These are phyloP conservation scores for Cadophora sp. DNA, from an alignment of 2,329 filamentous ascomycete species.

Conservation along the genomic window DNA sequence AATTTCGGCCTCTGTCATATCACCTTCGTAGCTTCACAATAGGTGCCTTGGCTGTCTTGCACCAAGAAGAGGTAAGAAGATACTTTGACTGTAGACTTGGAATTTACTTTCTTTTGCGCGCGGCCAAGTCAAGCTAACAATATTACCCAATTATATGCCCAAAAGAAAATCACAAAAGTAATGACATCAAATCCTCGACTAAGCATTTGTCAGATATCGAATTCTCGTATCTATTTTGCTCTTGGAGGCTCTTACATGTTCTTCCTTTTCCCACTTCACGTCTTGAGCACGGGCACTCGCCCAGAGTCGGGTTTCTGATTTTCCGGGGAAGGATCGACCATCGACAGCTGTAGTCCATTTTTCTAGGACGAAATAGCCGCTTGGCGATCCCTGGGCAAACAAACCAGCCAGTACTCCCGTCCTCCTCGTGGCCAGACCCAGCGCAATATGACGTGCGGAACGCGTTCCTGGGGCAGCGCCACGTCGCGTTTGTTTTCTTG, in stretches of 20 bases:
- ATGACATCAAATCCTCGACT: not conserved
- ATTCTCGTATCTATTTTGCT: not conserved
- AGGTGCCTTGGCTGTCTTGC: not conserved
- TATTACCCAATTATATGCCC: not conserved
- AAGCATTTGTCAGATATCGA: not conserved
- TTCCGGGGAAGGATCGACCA: not conserved
- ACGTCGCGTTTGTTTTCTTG: constrained; percentile 2
- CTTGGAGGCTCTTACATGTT: not conserved
- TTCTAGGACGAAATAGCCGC: not conserved
- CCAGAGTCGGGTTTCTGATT: not conserved
- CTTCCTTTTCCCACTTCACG: not conserved
- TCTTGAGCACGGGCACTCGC: not conserved
- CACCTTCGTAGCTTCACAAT: constrained; percentile 8
- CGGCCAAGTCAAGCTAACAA: not conserved
- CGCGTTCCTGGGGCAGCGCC: constrained; percentile 4
- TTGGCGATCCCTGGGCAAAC: not conserved
- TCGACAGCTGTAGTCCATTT: not conserved
- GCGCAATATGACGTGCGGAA: constrained; percentile 1
- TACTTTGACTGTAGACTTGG: too few relatives aligned
- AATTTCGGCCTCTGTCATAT: constrained; percentile 6
- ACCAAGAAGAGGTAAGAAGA: constrained; percentile 1
- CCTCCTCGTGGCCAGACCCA: not conserved
- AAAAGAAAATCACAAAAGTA: not conserved
- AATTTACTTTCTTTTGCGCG: not conserved
- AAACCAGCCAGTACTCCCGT: not conserved